phyloP scores from a whole-genome alignment of 2,329 filamentous ascomycete genomes.

The Arthrinium phaeospermum region DNA sequence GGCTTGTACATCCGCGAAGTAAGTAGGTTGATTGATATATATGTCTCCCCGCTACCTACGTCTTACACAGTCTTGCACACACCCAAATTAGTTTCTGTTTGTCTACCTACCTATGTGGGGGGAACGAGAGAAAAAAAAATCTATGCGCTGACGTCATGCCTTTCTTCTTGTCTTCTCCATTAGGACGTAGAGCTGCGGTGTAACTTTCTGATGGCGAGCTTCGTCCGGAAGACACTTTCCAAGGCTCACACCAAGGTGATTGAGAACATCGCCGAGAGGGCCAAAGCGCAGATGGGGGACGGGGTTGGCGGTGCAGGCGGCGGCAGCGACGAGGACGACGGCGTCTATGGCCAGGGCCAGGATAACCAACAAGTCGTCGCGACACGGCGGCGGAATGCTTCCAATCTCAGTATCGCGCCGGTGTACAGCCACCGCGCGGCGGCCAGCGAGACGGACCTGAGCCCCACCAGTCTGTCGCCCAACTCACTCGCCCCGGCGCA shows the following conservation, averaged over 20 bases:
- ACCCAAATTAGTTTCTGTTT: background rate
- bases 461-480: background rate
- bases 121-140: background rate
- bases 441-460: conserved; percentile 23
- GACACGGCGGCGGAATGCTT: background rate
- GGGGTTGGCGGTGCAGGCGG: conserved; percentile 12
- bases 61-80: background rate
- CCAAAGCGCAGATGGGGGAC: conserved; percentile 37
- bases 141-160: conserved; percentile 1
- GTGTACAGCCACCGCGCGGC: conserved; percentile 22
- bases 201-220: conserved; percentile 75
- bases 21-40: conserved; percentile 42
- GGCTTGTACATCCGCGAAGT: conserved; percentile 80
- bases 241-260: conserved; percentile 76
- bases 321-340: background rate
- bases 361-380: background rate
- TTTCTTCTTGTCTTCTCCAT: background rate
- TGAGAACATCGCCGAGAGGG: conserved; percentile 62
- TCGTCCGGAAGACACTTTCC: conserved; percentile 83
- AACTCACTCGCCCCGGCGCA: conserved; percentile 4
- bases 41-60: too few relatives aligned
- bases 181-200: conserved; percentile 80
- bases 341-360: background rate
- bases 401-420: background rate
- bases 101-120: too few relatives aligned